Percentiles rank a stretch among this genome's conserved stretches.
Conservation (phyloP, 768 basidiomycete genomes). For the Chiua virens region DNA sequence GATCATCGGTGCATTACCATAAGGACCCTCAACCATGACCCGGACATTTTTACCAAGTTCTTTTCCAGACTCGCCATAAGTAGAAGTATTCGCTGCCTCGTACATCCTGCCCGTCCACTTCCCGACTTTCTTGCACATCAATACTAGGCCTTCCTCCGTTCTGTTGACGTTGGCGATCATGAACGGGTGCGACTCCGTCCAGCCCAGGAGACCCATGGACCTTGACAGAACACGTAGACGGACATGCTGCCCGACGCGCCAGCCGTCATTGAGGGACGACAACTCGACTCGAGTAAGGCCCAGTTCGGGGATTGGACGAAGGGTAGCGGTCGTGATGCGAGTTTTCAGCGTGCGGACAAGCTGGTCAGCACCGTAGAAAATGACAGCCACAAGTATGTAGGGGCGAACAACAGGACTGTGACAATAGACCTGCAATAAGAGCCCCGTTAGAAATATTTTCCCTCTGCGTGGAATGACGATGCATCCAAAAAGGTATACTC, state of each 20-base stretch:
- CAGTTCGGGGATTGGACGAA: slow-evolving; percentile 64
- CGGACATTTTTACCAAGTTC: slow-evolving; percentile 30
- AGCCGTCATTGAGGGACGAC: slow-evolving; percentile 62
- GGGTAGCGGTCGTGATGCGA: slow-evolving; percentile 55
- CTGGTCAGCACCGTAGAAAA: slow-evolving; percentile 58
- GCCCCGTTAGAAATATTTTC: background rate
- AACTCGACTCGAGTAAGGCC: slow-evolving; percentile 66
- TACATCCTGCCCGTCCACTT: slow-evolving; percentile 64
- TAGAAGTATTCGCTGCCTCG: slow-evolving; percentile 43
- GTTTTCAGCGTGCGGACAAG: slow-evolving; percentile 65
- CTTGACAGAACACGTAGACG: slow-evolving; percentile 62
- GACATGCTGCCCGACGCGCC: slow-evolving; percentile 85
- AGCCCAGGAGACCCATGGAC: slow-evolving; percentile 55
- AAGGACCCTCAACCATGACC: slow-evolving; percentile 57
- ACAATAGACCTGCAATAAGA: slow-evolving; percentile 37
- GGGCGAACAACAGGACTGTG: slow-evolving; percentile 54
- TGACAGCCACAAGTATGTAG: slow-evolving; percentile 53
- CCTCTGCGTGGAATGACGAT: too few relatives aligned
- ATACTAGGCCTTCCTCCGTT: slow-evolving; percentile 58
- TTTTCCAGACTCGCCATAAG: slow-evolving; percentile 31
- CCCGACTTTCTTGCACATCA: slow-evolving; percentile 67
- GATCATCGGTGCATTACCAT: slow-evolving; percentile 35
- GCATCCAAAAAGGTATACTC: slow-evolving; percentile 21
- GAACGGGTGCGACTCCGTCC: slow-evolving; percentile 75
- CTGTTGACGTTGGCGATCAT: slow-evolving; percentile 69